Percentiles rank a stretch among this genome's conserved stretches.
phyloP scores from a whole-genome alignment of 768 basidiomycete species.

The Leccinum broughii region DNA sequence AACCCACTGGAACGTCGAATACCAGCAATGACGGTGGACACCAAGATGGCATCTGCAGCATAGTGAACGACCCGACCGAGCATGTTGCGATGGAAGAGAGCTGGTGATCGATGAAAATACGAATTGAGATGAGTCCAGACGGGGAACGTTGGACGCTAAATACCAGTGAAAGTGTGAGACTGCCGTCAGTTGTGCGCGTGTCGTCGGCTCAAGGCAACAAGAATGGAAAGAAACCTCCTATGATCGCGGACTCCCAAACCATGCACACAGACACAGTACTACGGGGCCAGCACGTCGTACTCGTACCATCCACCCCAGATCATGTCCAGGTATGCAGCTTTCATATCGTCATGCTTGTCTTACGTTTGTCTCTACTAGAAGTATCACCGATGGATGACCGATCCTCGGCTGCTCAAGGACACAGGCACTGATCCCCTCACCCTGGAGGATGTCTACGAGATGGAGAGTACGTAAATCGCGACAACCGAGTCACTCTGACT shows the following conservation, averaged over 20 bases:
- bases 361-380: conserved; percentile 47
- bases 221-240: conserved; percentile 19
- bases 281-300: conserved; percentile 62
- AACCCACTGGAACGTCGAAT: conserved; percentile 90
- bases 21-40: conserved; percentile 90
- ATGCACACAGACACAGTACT: conserved; percentile 45
- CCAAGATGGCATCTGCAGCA: conserved; percentile 76
- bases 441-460: conserved; percentile 80
- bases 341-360: not conserved
- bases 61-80: conserved; percentile 78
- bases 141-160: not conserved
- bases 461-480: conserved; percentile 68
- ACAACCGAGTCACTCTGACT: not conserved
- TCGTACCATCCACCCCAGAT: conserved; percentile 77
- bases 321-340: conserved; percentile 38
- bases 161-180: not conserved
- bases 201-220: conserved; percentile 3
- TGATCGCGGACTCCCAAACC: not conserved
- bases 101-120: conserved; percentile 2
- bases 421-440: conserved; percentile 86
- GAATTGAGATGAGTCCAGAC: not conserved
- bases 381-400: conserved; percentile 90
- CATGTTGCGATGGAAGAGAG: conserved; percentile 36
- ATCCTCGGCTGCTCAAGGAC: conserved; percentile 64
- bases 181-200: not conserved